Evolutionary conservation across 2,329 filamentous ascomycete species (phyloP).

Genomic region (Lecanoromycetidae sp.): DNA sequence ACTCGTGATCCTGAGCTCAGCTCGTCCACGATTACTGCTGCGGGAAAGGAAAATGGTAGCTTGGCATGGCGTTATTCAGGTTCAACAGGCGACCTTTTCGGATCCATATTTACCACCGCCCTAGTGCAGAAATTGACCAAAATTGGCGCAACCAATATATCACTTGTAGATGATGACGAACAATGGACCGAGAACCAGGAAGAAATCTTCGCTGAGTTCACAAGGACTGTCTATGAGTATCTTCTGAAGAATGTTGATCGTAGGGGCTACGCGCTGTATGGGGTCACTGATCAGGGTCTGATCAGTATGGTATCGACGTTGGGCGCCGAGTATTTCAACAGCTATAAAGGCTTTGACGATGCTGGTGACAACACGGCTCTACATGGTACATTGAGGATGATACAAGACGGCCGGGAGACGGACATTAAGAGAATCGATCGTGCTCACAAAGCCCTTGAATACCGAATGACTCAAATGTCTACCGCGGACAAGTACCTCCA

Average conservation of each 20-base stretch:
- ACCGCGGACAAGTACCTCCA: slow-evolving; percentile 2
- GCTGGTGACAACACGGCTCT: neutral
- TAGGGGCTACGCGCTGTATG: neutral
- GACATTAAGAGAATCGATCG: neutral
- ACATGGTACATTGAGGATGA: neutral
- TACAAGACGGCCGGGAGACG: neutral
- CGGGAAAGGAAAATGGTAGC: neutral
- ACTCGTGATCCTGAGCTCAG: neutral
- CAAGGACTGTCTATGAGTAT: neutral
- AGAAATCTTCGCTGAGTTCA: neutral
- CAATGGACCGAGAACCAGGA: neutral
- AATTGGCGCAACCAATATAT: neutral
- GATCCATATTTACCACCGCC: slow-evolving; percentile 6
- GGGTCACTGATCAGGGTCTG: neutral
- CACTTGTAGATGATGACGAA: neutral
- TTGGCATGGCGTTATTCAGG: neutral
- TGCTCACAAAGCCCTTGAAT: neutral
- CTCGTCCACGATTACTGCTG: neutral
- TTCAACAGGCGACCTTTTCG: neutral
- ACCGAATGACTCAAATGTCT: slow-evolving; percentile 8
- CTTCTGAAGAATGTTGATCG: slow-evolving; percentile 7
- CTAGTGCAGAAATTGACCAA: slow-evolving; percentile 1
- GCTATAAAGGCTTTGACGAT: slow-evolving; percentile 2
- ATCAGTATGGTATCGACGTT: neutral
- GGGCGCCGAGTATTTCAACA: neutral